A percentile compares a stretch with the other conserved stretches of the same genome.
Evolutionary conservation across 371 early-diverging fungal species (phyloP).

Genomic region (Blastocladiella emersonii): DNA sequence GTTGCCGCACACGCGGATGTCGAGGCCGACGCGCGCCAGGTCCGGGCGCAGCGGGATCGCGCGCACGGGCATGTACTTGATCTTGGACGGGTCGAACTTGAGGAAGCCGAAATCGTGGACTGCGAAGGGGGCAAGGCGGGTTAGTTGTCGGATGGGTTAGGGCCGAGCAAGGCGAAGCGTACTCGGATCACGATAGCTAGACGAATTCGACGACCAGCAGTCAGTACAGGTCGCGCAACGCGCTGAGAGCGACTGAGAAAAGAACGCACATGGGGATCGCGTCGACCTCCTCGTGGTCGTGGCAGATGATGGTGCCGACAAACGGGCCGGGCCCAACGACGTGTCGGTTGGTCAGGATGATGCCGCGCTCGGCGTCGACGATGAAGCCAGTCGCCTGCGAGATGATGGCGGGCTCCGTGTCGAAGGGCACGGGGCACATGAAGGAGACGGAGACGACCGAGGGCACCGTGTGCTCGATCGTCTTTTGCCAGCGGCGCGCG

Average conservation of each 20-base stretch:
- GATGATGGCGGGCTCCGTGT: conserved; percentile 1
- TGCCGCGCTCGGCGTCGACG: conserved; percentile 71
- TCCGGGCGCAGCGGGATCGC: conserved; percentile 67
- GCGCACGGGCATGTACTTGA: conserved; percentile 67
- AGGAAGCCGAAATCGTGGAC: conserved; percentile 88
- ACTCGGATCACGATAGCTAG: not conserved
- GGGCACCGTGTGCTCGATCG: not conserved
- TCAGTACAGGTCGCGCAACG: too few species aligned
- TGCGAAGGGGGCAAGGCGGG: too few species aligned
- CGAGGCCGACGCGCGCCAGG: conserved; percentile 72
- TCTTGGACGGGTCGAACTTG: conserved; percentile 60
- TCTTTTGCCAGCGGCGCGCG: not conserved
- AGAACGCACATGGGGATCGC: conserved; percentile 57
- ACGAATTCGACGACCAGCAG: too few species aligned
- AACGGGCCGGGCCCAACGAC: conserved; percentile 85
- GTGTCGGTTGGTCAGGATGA: conserved; percentile 85
- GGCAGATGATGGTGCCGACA: conserved; percentile 71
- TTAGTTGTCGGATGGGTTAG: too few species aligned
- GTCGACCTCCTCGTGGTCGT: conserved; percentile 84
- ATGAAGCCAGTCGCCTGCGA: conserved; percentile 76
- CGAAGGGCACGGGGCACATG: not conserved
- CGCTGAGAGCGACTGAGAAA: too few species aligned
- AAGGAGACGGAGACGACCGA: not conserved
- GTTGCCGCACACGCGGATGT: conserved; percentile 81
- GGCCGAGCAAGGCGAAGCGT: not conserved